These are phyloP conservation scores for Tulasnella sp. DNA, from an alignment of 768 basidiomycete genomes.

Conservation along the genomic window DNA sequence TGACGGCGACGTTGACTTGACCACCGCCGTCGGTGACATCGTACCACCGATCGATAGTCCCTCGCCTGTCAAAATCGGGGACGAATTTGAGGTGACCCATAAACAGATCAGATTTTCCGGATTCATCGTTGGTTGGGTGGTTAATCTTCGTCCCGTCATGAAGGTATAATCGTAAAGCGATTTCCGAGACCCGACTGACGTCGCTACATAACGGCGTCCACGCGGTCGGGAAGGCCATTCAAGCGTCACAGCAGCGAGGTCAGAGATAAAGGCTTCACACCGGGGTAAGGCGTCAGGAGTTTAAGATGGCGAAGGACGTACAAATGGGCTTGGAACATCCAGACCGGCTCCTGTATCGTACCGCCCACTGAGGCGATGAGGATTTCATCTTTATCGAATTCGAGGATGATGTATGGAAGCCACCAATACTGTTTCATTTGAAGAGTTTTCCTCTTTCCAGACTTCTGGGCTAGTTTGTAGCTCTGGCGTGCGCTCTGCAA, in stretches of 20 bases:
- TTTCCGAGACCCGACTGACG: conserved; percentile 91
- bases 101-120: conserved; percentile 90
- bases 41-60: conserved; percentile 81
- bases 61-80: conserved; percentile 76
- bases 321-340: conserved; percentile 99
- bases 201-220: conserved; percentile 57
- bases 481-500: conserved; percentile 76
- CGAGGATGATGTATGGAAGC: conserved; percentile 94
- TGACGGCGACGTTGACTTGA: conserved; percentile 88
- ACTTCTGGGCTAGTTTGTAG: conserved; percentile 62
- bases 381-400: conserved; percentile 59
- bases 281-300: neutral
- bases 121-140: conserved; percentile 82
- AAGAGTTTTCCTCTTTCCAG: conserved; percentile 75
- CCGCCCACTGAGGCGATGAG: conserved; percentile 94
- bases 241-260: neutral
- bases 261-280: neutral
- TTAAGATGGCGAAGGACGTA: conserved; percentile 49
- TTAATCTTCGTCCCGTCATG: conserved; percentile 59
- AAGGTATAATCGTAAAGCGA: conserved; percentile 92
- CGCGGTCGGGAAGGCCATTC: conserved; percentile 22
- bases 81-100: conserved; percentile 89
- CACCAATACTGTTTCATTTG: conserved; percentile 97
- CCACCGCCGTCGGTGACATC: conserved; percentile 77
- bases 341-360: conserved; percentile 74